Percentiles rank a stretch among this genome's conserved stretches.
Conservation (phyloP, 73 alveolate genomes). For the Tetrahymena malaccensis region DNA sequence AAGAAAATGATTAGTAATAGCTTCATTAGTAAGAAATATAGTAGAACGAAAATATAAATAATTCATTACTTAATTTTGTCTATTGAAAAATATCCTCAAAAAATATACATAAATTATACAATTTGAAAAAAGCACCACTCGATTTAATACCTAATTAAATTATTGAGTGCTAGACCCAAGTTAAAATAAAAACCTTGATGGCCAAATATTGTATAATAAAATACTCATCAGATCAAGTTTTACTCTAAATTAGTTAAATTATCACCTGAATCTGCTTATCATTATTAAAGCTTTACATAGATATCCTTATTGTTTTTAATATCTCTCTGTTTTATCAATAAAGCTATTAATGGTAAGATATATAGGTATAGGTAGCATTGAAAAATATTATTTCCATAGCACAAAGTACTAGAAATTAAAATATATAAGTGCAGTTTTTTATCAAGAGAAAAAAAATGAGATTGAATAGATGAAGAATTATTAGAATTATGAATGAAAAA, state of each 20-base stretch:
- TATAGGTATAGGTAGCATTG: too few species aligned
- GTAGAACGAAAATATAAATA: not conserved
- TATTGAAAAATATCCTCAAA: not conserved
- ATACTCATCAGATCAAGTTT: not conserved
- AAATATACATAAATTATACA: not conserved
- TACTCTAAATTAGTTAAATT: not conserved
- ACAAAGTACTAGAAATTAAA: too few species aligned
- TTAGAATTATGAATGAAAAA: too few species aligned
- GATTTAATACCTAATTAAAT: not conserved
- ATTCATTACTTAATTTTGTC: not conserved
- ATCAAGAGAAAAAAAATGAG: too few species aligned
- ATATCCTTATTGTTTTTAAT: not conserved
- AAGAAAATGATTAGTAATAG: not conserved
- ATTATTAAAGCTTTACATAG: not conserved
- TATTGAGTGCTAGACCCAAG: not conserved
- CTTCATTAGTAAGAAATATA: not conserved
- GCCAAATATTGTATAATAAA: not conserved
- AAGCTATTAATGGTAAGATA: too few species aligned
- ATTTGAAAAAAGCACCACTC: not conserved
- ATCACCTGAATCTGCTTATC: not conserved
- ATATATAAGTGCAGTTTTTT: too few species aligned
- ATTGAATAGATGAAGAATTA: not conserved
- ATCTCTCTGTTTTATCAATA: too few species aligned
- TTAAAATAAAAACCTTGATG: not conserved
- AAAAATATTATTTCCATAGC: too few species aligned